Conservation (phyloP, 768 basidiomycete species). For the Hypholoma sublateritium region DNA sequence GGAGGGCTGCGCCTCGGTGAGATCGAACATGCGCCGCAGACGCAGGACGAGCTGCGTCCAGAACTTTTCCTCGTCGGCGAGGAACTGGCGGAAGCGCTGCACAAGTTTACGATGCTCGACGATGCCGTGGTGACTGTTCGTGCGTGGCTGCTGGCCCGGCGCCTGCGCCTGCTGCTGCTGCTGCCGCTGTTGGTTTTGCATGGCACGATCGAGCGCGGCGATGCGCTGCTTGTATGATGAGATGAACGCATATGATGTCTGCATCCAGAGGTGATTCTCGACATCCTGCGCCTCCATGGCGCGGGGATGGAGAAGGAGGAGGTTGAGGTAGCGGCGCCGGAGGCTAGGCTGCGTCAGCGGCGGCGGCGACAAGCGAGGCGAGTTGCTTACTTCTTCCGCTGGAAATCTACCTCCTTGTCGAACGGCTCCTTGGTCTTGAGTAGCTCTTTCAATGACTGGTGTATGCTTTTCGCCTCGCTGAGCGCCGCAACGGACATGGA, state of each 20-base stretch:
- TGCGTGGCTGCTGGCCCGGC: conserved; percentile 22
- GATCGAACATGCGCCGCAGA: conserved; percentile 66
- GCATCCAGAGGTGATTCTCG: conserved; percentile 89
- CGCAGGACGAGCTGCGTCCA: conserved; percentile 82
- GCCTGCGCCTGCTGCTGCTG: conserved; percentile 34
- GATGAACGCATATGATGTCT: conserved; percentile 87
- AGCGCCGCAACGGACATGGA: conserved; percentile 16
- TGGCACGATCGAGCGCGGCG: conserved; percentile 58
- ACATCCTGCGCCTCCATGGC: conserved; percentile 75
- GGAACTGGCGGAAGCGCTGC: conserved; percentile 86
- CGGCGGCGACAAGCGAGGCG: conserved; percentile 10
- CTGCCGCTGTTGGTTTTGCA: conserved; percentile 39
- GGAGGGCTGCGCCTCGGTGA: conserved; percentile 62
- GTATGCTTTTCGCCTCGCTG: conserved; percentile 80
- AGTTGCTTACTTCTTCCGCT: conserved; percentile 75
- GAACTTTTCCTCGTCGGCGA: conserved; percentile 88
- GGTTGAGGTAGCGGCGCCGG: conserved; percentile 65
- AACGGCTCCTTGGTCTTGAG: conserved; percentile 77
- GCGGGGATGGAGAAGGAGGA: conserved; percentile 68
- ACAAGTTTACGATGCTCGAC: conserved; percentile 87
- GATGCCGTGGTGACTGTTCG: conserved; percentile 45
- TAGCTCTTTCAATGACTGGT: conserved; percentile 72
- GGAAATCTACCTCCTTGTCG: conserved; percentile 84
- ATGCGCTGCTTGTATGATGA: conserved; percentile 79
- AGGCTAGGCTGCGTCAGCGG: conserved; percentile 43